Conservation (phyloP, 2,329 filamentous ascomycete genomes). For the Exserohilum rostratum region DNA sequence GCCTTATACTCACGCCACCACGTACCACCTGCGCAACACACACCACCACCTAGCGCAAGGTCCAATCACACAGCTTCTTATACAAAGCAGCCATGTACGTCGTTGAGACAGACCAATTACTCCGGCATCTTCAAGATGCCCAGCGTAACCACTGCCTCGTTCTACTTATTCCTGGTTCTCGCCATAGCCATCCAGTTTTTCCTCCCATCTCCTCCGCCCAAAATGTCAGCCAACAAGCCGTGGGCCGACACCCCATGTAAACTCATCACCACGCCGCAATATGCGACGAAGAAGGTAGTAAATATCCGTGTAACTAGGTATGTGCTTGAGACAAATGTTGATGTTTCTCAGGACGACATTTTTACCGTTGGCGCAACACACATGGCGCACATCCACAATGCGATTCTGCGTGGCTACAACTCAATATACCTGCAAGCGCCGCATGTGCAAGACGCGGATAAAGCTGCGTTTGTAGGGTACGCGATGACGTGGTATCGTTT, state of each 20-base stretch:
- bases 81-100: not conserved
- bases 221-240: conserved; percentile 14
- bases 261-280: conserved; percentile 38
- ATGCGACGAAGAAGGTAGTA: conserved; percentile 37
- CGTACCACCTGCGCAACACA: conserved; percentile 18
- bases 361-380: conserved; percentile 45
- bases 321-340: too few species aligned
- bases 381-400: conserved; percentile 51
- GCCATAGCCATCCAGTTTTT: conserved; percentile 12
- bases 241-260: conserved; percentile 43
- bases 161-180: conserved; percentile 8
- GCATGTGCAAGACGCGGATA: conserved; percentile 37
- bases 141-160: conserved; percentile 9
- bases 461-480: conserved; percentile 47
- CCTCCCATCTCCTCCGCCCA: conserved; percentile 1
- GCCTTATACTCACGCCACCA: conserved; percentile 26
- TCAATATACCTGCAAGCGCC: conserved; percentile 50
- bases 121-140: conserved; percentile 10
- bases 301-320: not conserved
- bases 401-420: conserved; percentile 50
- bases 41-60: not conserved
- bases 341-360: conserved; percentile 32
- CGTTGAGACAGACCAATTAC: not conserved
- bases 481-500: conserved; percentile 43
- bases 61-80: not conserved